Evolutionary conservation across 768 basidiomycete genomes (phyloP).

Genomic region (Lenzites betulinus): DNA sequence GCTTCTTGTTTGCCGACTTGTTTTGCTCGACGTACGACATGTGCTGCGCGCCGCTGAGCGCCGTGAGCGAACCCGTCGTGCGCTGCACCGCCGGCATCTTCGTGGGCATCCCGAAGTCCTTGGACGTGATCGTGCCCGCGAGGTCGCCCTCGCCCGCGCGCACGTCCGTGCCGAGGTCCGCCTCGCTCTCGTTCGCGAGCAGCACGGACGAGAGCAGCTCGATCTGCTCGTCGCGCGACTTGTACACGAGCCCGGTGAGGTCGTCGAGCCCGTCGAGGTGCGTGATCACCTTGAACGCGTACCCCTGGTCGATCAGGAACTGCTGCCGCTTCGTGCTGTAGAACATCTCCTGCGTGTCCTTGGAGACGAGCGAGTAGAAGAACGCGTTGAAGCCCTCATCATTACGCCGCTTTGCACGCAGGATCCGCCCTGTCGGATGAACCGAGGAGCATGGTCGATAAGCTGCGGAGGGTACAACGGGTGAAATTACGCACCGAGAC

Average conservation of each 20-base stretch:
- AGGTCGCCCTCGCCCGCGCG: conserved; percentile 83
- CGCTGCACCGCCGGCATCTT: conserved; percentile 71
- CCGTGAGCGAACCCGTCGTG: conserved; percentile 79
- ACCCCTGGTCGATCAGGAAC: conserved; percentile 98
- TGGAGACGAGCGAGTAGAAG: conserved; percentile 98
- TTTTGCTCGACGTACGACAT: conserved; percentile 95
- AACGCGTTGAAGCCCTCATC: conserved; percentile 99
- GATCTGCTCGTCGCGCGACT: conserved; percentile 89
- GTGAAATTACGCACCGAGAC: conserved; percentile 64
- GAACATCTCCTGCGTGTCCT: conserved; percentile 99
- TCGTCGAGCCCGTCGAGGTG: conserved; percentile 90
- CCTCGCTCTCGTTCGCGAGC: conserved; percentile 86
- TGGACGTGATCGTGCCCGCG: conserved; percentile 82
- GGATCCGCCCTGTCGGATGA: conserved; percentile 71
- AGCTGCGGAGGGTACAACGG: background rate
- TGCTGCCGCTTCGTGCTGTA: conserved; percentile 99
- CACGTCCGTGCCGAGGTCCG: conserved; percentile 84
- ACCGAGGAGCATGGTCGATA: background rate
- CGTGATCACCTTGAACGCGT: conserved; percentile 99
- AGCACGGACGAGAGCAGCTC: conserved; percentile 94
- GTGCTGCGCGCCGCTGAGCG: conserved; percentile 85
- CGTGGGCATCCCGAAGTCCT: conserved; percentile 75
- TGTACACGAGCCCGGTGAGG: conserved; percentile 88
- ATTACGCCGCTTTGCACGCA: conserved; percentile 95
- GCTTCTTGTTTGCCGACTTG: conserved; percentile 84